Evolutionary conservation across 2,329 filamentous ascomycete species (phyloP), one percentile per base, ranked within the genome.

Genomic region (Phialophora verrucosa): DNA sequence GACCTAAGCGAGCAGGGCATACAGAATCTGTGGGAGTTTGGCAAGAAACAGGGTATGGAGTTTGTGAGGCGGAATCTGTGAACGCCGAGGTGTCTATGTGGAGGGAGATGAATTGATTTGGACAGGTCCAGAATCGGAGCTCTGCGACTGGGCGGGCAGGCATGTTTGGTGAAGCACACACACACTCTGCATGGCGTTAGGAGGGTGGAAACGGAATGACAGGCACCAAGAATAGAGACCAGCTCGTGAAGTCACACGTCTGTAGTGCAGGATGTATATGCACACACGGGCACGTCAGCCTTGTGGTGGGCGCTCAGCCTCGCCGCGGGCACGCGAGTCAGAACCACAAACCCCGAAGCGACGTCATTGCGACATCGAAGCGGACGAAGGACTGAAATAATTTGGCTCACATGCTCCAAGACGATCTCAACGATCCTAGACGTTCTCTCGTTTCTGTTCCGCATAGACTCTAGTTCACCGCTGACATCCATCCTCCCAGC

Each of bases 1-100:
- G 94, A 98, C 78, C 88, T 98, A 63, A 96, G 92, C 75, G 94
- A 98, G 80, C 93, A 97, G 80, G 94, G 94, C 59, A 88, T 98
- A 78, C 89, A 97, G 80, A 97, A 97, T 81, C 84, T 94, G 72
- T 95, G 93, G 80, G 92, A 97, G 78, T 90, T 97, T 78, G 94
- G 93, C 77, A 96, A 95, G 84, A 90, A 90, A 74, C 94, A 96
- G 81, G 81, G 97, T 76, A 91, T 92, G 53, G 93, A 97, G 81
- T 90, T 93, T 85, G 84, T 97, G 84, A 88, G 94, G 77, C 92
- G 96, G 57, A 74, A 74, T 65, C 63, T 74, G 64, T 74, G 58
- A 69, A 17, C 4, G 11, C 2, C 35, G 14, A 12, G 35, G 38
- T 17, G 38, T 6, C 38, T 7, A 7, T 42, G 38, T 6, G 38